These are phyloP conservation scores for Sporothrix brunneoviolacea DNA, from an alignment of 2,329 filamentous ascomycete species.

Conservation along the genomic window DNA sequence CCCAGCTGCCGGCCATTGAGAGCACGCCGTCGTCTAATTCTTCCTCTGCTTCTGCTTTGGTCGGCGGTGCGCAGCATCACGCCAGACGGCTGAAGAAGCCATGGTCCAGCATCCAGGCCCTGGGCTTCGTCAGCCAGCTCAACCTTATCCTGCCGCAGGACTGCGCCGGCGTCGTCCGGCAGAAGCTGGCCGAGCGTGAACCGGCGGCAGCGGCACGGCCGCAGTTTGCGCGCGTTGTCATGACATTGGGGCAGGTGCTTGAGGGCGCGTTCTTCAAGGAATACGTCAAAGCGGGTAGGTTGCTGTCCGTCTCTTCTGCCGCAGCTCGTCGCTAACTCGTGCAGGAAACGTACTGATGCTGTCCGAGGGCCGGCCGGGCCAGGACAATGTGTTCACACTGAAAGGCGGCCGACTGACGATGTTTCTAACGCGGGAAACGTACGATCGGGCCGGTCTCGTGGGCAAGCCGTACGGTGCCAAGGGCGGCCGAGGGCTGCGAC, in stretches of 20 bases:
- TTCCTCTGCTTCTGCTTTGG: neutral
- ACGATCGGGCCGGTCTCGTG: constrained; percentile 73
- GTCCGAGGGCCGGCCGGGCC: constrained; percentile 64
- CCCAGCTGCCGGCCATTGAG: constrained; percentile 55
- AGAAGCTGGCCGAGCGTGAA: constrained; percentile 38
- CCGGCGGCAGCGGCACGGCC: constrained; percentile 23
- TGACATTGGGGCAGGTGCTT: constrained; percentile 66
- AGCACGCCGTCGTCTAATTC: neutral
- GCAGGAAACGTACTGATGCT: constrained; percentile 75
- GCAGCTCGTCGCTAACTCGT: neutral
- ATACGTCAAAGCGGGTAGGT: constrained; percentile 70
- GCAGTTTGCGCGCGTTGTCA: constrained; percentile 60
- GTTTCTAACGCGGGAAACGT: constrained; percentile 72
- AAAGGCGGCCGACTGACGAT: constrained; percentile 65
- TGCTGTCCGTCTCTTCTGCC: neutral
- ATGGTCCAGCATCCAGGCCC: constrained; percentile 60
- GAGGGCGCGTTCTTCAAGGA: constrained; percentile 71
- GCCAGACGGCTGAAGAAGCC: constrained; percentile 54
- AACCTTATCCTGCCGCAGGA: constrained; percentile 69
- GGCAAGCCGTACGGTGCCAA: constrained; percentile 60
- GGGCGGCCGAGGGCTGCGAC: constrained; percentile 53
- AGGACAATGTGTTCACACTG: constrained; percentile 67
- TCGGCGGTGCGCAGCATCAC: neutral
- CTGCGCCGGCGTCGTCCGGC: constrained; percentile 46
- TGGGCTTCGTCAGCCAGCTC: constrained; percentile 52